Base-by-base conservation (phyloP, 768 basidiomycete species). In the Epithele typhae region DNA sequence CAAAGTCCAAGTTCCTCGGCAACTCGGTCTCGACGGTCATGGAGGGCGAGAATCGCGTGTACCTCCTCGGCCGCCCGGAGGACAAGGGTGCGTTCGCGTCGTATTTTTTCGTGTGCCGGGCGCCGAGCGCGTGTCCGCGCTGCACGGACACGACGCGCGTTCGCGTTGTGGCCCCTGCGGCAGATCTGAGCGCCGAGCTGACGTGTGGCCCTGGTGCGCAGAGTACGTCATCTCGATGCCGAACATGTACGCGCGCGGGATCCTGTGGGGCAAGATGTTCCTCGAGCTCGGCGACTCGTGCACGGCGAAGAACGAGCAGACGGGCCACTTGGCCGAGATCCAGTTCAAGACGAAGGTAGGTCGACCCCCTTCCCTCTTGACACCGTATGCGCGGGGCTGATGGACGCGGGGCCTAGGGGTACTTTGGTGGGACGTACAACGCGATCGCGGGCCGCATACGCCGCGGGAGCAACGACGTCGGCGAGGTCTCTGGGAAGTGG, bases 341-440 rank as follows among this genome's bases (percentile, higher is more conserved):
- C 92, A 97, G 56, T 99, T 98, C 75, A 98, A 97, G 76, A 94
- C 93, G 33, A 98, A 96, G 81, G 92, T 88, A 40, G 40, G 70
- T 55, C n/a, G n/a, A n/a, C n/a, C n/a, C n/a, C n/a, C n/a, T n/a
- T n/a, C n/a, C n/a, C n/a, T n/a, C n/a, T n/a, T n/a, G n/a, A n/a
- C n/a, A n/a, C n/a, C n/a, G n/a, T n/a, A n/a, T n/a, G n/a, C n/a
- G n/a, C n/a, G n/a, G n/a, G n/a, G n/a, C n/a, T n/a, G n/a, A n/a
- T n/a, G n/a, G n/a, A n/a, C n/a, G n/a, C n/a, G n/a, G 27, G 8
- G 27, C 19, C 9, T 24, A 90, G 89, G 95, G 95, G 17, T 97
- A 95, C 76, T 96, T 97, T 68, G 93, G 92, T 1, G 96, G 96
- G 19, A 87, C 88, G 45, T 95, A 98, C 72, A 98, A 99, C 62